Conservation (phyloP, 495 filamentous ascomycete genomes). For the Talaromyces trachyspermus region DNA sequence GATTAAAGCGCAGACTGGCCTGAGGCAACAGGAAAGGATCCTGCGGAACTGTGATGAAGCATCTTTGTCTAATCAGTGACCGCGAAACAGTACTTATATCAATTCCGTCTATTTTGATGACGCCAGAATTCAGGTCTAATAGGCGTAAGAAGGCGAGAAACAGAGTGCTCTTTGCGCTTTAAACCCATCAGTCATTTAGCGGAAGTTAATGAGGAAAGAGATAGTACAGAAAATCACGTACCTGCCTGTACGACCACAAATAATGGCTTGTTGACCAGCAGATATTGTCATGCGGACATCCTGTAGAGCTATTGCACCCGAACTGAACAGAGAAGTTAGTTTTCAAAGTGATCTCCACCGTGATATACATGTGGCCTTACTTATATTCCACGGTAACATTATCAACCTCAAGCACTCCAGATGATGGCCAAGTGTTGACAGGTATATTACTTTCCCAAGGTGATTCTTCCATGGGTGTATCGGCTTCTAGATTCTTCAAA, state of each 20-base stretch:
- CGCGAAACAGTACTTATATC: no score
- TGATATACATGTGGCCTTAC: not conserved
- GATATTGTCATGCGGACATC: slow-evolving; percentile 14
- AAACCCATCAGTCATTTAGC: no score
- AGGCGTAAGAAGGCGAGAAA: no score
- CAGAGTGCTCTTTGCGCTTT: no score
- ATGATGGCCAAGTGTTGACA: slow-evolving; percentile 14
- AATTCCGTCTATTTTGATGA: no score
- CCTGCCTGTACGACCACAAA: slow-evolving; percentile 25
- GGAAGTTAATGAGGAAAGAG: no score
- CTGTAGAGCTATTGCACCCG: slow-evolving; percentile 2
- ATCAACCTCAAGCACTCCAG: slow-evolving; percentile 12
- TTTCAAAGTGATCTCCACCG: not conserved
- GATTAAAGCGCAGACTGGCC: no score
- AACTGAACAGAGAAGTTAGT: not conserved
- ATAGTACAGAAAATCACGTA: no score
- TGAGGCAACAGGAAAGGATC: no score
- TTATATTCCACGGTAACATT: slow-evolving; percentile 6
- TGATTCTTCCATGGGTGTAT: slow-evolving; percentile 17
- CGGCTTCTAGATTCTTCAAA: slow-evolving; percentile 20
- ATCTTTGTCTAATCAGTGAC: no score
- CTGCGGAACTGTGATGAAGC: no score
- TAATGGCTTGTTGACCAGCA: slow-evolving; percentile 24
- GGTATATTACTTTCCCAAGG: slow-evolving; percentile 10
- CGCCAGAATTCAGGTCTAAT: no score